phyloP scores from a whole-genome alignment of 164 flowering plant genomes.

The Warburgia ugandensis region DNA sequence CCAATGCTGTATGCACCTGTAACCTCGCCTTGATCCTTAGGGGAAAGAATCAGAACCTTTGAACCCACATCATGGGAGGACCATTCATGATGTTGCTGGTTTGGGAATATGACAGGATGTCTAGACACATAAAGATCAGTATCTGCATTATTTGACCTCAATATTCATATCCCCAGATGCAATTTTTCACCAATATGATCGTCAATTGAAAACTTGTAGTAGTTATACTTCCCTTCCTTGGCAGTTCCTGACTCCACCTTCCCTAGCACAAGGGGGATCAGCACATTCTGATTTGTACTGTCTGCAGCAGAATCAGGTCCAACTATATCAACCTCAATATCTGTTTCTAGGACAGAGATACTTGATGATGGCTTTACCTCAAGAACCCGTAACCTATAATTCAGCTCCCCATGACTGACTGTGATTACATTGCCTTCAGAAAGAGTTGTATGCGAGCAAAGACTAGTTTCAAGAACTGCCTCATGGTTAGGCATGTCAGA shows the following conservation, averaged over 20 bases:
- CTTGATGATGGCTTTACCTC: conserved; percentile 83
- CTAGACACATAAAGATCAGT: conserved; percentile 78
- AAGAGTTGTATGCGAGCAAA: conserved; percentile 93
- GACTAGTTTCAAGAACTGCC: conserved; percentile 91
- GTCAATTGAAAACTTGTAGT: conserved; percentile 76
- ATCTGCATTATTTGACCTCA: conserved; percentile 63
- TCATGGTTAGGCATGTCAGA: conserved; percentile 89
- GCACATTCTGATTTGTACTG: conserved; percentile 30
- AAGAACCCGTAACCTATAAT: conserved; percentile 59
- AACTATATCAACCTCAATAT: conserved; percentile 86
- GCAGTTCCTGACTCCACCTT: conserved; percentile 56
- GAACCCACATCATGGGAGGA: conserved; percentile 93
- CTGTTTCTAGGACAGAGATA: conserved; percentile 91
- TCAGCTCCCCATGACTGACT: conserved; percentile 69
- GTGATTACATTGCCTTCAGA: conserved; percentile 65
- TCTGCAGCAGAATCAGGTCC: conserved; percentile 44
- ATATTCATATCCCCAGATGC: conserved; percentile 40
- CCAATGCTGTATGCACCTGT: conserved; percentile 72
- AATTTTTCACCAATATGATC: conserved; percentile 32
- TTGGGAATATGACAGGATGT: conserved; percentile 84
- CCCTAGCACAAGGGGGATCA: conserved; percentile 55
- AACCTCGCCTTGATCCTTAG: conserved; percentile 44
- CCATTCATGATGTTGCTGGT: conserved; percentile 82
- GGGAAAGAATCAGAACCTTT: conserved; percentile 57
- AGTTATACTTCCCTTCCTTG: conserved; percentile 67